Percentiles rank a stretch among this genome's conserved stretches.
Evolutionary conservation across 2,329 filamentous ascomycete genomes (phyloP).

Genomic region (Fusarium tjaetaba): DNA sequence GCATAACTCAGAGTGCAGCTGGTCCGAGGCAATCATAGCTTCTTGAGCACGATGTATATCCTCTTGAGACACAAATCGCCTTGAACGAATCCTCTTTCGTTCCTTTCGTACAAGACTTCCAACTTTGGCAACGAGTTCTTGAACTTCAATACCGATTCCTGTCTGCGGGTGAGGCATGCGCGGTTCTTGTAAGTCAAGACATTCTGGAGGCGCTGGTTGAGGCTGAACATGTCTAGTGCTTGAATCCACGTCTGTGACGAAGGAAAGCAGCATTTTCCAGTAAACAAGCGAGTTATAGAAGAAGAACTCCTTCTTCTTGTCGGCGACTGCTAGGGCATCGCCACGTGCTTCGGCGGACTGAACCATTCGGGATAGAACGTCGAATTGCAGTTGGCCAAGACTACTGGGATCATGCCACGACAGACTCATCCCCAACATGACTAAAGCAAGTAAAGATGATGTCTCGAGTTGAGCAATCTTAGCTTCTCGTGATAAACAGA

Average conservation of each 20-base stretch:
- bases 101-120: slow-evolving; percentile 38
- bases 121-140: slow-evolving; percentile 41
- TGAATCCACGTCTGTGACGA: slow-evolving; percentile 36
- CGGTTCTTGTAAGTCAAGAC: slow-evolving; percentile 20
- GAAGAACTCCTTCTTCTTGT: slow-evolving; percentile 40
- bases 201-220: slow-evolving; percentile 14
- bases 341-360: slow-evolving; percentile 15
- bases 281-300: slow-evolving; percentile 44
- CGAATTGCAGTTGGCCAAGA: slow-evolving; percentile 52
- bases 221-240: slow-evolving; percentile 1
- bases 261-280: slow-evolving; percentile 43
- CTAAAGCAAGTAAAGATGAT: slow-evolving; percentile 64
- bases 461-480: slow-evolving; percentile 59
- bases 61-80: slow-evolving; percentile 33
- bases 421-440: slow-evolving; percentile 68
- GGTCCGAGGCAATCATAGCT: slow-evolving; percentile 31
- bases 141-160: slow-evolving; percentile 38
- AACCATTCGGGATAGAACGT: slow-evolving; percentile 29
- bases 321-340: slow-evolving; percentile 5
- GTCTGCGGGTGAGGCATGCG: slow-evolving; percentile 45
- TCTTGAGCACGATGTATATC: slow-evolving; percentile 41
- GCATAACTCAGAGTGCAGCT: slow-evolving; percentile 34
- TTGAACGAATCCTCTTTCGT: slow-evolving; percentile 37
- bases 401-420: slow-evolving; percentile 68
- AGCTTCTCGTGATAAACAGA: slow-evolving; percentile 60